Percentiles rank a stretch among this genome's conserved stretches.
phyloP scores from a whole-genome alignment of 2,329 filamentous ascomycete species.

The Xenoacremonium recifei region DNA sequence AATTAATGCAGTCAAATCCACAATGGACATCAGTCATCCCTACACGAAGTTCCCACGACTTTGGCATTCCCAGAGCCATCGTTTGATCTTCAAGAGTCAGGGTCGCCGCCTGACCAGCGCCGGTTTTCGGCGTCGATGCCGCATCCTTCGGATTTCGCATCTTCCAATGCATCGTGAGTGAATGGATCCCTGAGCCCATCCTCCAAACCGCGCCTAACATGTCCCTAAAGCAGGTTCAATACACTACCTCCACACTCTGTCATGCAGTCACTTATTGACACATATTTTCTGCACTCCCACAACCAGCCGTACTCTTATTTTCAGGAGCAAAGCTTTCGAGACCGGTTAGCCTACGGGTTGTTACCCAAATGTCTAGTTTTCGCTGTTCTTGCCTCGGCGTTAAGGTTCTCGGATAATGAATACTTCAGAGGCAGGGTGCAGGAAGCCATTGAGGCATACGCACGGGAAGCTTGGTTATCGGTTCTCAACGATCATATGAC shows the following conservation, averaged over 20 bases:
- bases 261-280: background rate
- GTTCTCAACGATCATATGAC: conserved; percentile 10
- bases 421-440: conserved; percentile 3
- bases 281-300: conserved; percentile 7
- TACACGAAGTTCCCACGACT: too few relatives aligned
- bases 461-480: conserved; percentile 8
- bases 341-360: conserved; percentile 1
- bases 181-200: too few relatives aligned
- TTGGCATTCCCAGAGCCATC: too few relatives aligned
- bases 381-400: conserved; percentile 6
- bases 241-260: background rate
- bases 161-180: too few relatives aligned
- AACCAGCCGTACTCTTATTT: conserved; percentile 13
- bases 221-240: background rate
- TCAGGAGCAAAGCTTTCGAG: conserved; percentile 9
- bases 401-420: conserved; percentile 6
- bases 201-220: background rate
- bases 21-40: too few relatives aligned
- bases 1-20: too few relatives aligned
- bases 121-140: too few relatives aligned
- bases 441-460: conserved; percentile 8
- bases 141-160: too few relatives aligned
- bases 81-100: too few relatives aligned
- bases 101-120: too few relatives aligned
- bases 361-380: conserved; percentile 8